Evolutionary conservation across 2,329 filamentous ascomycete species (phyloP).

Genomic region (Achaetomium macrosporum): DNA sequence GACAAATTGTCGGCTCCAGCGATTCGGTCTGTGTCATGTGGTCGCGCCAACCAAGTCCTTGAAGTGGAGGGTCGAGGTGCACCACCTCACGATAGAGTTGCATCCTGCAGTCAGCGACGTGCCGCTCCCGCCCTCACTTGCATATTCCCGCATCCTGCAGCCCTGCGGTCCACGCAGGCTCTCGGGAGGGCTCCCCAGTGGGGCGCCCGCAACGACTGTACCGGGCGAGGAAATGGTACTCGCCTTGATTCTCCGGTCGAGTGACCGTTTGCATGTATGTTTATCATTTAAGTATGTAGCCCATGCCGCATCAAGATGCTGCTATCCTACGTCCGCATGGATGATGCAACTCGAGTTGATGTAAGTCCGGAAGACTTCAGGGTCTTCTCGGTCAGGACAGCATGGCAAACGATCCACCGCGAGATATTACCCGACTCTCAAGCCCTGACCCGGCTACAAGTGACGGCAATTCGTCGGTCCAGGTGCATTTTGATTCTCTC

Average conservation of each 20-base stretch:
- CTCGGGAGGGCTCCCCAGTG: constrained; percentile 18
- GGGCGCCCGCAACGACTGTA: constrained; percentile 1
- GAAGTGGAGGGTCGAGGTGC: too few species aligned
- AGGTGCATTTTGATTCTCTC: constrained; percentile 20
- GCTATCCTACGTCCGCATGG: background rate
- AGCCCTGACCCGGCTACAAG: constrained; percentile 16
- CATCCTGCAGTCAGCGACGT: constrained; percentile 11
- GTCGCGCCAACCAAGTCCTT: background rate
- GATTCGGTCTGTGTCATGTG: constrained; percentile 2
- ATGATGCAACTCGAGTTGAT: background rate
- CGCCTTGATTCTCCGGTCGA: constrained; percentile 3
- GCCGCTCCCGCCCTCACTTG: constrained; percentile 21
- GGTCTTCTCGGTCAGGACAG: background rate
- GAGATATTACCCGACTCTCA: constrained; percentile 5
- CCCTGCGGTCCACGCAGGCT: constrained; percentile 19
- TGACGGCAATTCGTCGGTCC: constrained; percentile 22
- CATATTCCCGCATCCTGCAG: constrained; percentile 15
- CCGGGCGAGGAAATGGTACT: background rate
- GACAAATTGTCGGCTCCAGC: background rate
- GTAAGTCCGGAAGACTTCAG: background rate
- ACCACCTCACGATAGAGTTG: constrained; percentile 9
- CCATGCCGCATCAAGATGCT: background rate
- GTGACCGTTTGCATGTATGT: background rate
- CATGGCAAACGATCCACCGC: constrained; percentile 12
- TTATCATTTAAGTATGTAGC: background rate